phyloP scores from a whole-genome alignment of 345 rosid genomes.

The Rhizophora mangle region DNA sequence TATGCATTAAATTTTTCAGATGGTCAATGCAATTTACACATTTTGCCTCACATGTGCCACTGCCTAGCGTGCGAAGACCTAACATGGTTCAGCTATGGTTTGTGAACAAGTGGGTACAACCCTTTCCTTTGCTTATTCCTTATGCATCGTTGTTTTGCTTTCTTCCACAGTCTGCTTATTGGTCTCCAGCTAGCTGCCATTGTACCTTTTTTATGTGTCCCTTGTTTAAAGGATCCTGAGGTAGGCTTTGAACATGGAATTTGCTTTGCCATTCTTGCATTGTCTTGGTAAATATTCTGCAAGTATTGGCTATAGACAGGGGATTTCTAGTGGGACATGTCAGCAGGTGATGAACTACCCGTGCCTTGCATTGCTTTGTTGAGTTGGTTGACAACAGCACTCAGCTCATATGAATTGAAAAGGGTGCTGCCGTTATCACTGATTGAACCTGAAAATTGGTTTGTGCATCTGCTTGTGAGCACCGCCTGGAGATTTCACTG shows the following conservation, averaged over 20 bases:
- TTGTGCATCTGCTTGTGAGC: conserved; percentile 5
- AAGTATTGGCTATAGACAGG: conserved; percentile 16
- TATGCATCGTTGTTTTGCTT: conserved; percentile 29
- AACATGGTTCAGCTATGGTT: neutral
- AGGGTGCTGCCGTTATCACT: conserved; percentile 32
- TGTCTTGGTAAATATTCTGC: conserved; percentile 21
- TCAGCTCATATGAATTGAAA: conserved; percentile 42
- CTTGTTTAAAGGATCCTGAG: neutral
- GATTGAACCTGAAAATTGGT: conserved; percentile 20
- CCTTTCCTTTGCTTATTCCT: conserved; percentile 17
- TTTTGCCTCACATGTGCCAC: neutral
- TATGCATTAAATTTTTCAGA: too few relatives aligned
- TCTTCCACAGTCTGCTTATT: conserved; percentile 38
- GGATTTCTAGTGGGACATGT: conserved; percentile 14
- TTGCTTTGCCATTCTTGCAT: conserved; percentile 15
- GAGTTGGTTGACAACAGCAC: conserved; percentile 36
- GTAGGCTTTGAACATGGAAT: conserved; percentile 7
- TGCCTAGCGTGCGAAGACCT: neutral
- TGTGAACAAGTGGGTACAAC: neutral
- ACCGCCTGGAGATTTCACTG: neutral
- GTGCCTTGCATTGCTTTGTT: conserved; percentile 38
- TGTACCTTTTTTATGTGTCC: neutral
- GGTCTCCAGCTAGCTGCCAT: conserved; percentile 20
- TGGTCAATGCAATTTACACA: too few relatives aligned
- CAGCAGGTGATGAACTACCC: conserved; percentile 17